These are phyloP conservation scores for Elongisporangium senticosum DNA, from an alignment of 352 stramenopile genomes.

Conservation along the genomic window DNA sequence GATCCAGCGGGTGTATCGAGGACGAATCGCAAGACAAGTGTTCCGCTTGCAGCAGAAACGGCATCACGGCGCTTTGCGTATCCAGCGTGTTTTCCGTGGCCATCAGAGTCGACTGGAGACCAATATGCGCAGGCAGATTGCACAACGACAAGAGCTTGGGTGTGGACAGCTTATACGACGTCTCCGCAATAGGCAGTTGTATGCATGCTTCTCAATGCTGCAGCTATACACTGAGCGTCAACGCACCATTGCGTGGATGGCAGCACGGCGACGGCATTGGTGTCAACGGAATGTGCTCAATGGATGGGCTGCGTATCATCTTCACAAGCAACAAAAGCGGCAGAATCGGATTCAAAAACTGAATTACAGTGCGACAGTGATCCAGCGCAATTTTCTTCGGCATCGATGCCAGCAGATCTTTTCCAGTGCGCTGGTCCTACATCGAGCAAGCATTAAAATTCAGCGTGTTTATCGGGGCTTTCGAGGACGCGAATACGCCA, in stretches of 20 bases:
- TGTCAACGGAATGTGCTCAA: constrained; percentile 7
- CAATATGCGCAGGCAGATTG: constrained; percentile 16
- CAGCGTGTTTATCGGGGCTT: constrained; percentile 55
- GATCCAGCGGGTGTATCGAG: constrained; percentile 63
- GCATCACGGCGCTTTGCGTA: constrained; percentile 16
- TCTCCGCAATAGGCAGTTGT: constrained; percentile 18
- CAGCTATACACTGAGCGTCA: constrained; percentile 12
- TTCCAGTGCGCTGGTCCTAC: constrained; percentile 13
- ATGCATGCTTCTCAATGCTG: constrained; percentile 27
- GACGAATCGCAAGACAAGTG: constrained; percentile 42
- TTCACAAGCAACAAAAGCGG: constrained; percentile 31
- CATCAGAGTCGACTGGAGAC: constrained; percentile 17
- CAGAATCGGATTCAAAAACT: constrained; percentile 20
- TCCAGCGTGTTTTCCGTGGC: constrained; percentile 60
- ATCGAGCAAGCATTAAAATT: constrained; percentile 49
- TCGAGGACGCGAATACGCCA: constrained; percentile 26
- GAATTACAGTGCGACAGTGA: constrained; percentile 38
- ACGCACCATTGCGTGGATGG: constrained; percentile 31
- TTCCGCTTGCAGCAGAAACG: constrained; percentile 28
- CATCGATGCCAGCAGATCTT: constrained; percentile 52
- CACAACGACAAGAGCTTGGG: constrained; percentile 21
- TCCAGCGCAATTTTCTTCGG: constrained; percentile 66
- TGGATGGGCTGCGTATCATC: constrained; percentile 17
- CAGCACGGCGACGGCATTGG: constrained; percentile 5
- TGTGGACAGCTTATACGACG: constrained; percentile 25